Evolutionary conservation across 2,329 filamentous ascomycete genomes (phyloP), one percentile per base, ranked within the genome.

Genomic region (Cladosporium sp.): DNA sequence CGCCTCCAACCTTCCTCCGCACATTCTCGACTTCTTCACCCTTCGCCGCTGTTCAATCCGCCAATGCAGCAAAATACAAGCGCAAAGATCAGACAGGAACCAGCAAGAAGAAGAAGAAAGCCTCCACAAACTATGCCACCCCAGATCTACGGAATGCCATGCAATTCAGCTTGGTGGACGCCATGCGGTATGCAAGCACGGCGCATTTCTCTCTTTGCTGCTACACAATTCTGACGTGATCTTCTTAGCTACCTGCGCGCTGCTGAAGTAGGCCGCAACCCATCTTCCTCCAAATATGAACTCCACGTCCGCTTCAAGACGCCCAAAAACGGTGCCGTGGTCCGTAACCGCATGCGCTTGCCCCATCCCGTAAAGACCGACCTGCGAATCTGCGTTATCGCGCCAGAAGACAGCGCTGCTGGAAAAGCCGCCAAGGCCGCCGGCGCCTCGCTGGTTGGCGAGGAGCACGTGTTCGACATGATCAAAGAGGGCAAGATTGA

Each of bases 321-420:
- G 1, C 80, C 85, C 65, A 93, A 92, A 73, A 92, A 91, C 74
- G 91, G 92, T 0, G 88, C 92, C 17, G 85, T 94, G 8, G 81
- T 99, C 64, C 89, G 92, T 62, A 95, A 90, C 76, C 89, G 90
- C 71, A 81, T 99, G 70, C 87, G 88, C 40, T 86, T 99, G 17
- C 94, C 94, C 0, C 88, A 95, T 73, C 88, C 92, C 4, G 90
- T 97, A 64, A 89, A 91, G 73, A 95, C 90, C 62, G 91, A 96
- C 72, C 81, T 91, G 52, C 86, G 87, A 61, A 91, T 99, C 68
- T 94, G 88, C 70, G 94, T 97, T 57, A 90, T 99, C 65, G 93
- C 89, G 71, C 86, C 90, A n/a, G 88, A 93, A 56, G 87, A 86
- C 63, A 91, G 89, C 62, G 82, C 85, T 61, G 81, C 85, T 51